A percentile compares a stretch with the other conserved stretches of the same genome.
phyloP scores from a whole-genome alignment of 768 basidiomycete genomes.

The Lactarius deliciosus region DNA sequence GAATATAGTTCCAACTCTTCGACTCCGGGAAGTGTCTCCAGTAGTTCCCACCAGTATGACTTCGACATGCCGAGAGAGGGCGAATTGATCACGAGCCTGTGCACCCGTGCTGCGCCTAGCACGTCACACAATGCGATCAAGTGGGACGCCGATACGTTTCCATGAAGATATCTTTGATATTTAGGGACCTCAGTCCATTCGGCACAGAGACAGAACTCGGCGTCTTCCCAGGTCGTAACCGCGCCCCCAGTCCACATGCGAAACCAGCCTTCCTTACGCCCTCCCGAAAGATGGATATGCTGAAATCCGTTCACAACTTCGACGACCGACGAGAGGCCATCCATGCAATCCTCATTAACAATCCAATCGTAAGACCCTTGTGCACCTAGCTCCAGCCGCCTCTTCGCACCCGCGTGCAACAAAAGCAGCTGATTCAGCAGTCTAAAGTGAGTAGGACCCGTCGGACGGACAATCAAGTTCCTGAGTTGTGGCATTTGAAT shows the following conservation, averaged over 20 bases:
- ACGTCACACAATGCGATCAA: neutral
- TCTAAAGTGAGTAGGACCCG: neutral
- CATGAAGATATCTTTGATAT: no score
- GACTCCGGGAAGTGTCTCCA: neutral
- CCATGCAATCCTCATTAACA: neutral
- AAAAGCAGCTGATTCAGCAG: neutral
- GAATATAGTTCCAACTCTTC: neutral
- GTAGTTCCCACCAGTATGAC: neutral
- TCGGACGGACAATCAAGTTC: neutral
- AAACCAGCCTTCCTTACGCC: neutral
- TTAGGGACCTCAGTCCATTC: neutral
- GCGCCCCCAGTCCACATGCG: neutral
- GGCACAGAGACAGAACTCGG: neutral
- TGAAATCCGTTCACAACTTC: neutral
- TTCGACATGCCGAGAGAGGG: neutral
- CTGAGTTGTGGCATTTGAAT: neutral
- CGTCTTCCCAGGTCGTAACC: neutral
- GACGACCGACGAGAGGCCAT: neutral
- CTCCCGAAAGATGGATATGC: neutral
- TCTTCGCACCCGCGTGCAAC: neutral
- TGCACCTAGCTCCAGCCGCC: neutral
- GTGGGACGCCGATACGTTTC: no score
- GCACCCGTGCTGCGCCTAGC: neutral
- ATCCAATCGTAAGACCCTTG: neutral
- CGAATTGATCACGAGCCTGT: neutral